phyloP scores from a whole-genome alignment of 176 grass and related monocot genomes.

The Lolium perenne region DNA sequence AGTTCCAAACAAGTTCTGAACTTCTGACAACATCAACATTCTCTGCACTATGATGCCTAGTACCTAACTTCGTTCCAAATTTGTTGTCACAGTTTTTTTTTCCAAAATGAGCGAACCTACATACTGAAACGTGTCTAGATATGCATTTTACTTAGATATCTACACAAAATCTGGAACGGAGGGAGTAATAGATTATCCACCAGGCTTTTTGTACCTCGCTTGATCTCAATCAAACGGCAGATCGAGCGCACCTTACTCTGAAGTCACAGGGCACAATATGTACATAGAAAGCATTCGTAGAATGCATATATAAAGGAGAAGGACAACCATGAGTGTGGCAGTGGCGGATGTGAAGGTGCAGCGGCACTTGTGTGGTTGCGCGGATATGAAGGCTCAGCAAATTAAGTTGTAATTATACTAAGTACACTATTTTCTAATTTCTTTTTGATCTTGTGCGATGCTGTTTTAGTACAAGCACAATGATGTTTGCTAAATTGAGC shows the following conservation, averaged over 20 bases:
- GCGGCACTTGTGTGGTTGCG: neutral
- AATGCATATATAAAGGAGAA: constrained; percentile 5
- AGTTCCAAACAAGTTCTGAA: neutral
- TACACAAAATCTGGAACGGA: too few relatives aligned
- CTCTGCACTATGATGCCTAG: neutral
- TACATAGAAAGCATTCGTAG: constrained; percentile 2
- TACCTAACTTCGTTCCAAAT: too few relatives aligned
- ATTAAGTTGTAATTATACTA: too few relatives aligned
- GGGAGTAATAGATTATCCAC: constrained; percentile 18
- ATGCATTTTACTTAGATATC: too few relatives aligned
- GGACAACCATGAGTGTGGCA: constrained; percentile 12
- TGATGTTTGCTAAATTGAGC: neutral
- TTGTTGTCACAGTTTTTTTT: too few relatives aligned
- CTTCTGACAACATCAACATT: neutral
- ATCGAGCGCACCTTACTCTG: neutral
- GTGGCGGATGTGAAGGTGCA: neutral
- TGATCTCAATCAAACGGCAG: neutral
- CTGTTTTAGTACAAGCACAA: neutral
- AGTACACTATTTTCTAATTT: neutral
- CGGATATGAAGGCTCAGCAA: too few relatives aligned
- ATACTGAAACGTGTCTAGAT: too few relatives aligned
- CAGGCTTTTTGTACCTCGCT: neutral
- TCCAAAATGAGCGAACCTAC: too few relatives aligned
- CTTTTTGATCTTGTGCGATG: neutral
- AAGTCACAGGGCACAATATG: constrained; percentile 13